These are phyloP conservation scores for Thalassia testudinum DNA, from an alignment of 116 monocot species.

Conservation along the genomic window DNA sequence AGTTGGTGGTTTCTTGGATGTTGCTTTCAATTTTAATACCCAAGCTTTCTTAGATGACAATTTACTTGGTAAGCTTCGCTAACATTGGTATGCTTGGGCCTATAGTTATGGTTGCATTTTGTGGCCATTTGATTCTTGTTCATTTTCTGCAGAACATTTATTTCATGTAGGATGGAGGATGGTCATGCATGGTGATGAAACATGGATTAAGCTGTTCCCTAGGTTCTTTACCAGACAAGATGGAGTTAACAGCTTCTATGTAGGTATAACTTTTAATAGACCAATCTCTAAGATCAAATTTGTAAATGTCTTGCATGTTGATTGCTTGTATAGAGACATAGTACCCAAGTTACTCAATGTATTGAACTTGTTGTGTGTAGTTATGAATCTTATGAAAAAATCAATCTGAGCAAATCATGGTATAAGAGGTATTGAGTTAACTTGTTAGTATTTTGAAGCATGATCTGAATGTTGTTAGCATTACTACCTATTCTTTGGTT, in stretches of 20 bases:
- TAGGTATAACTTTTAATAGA: conserved; percentile 20
- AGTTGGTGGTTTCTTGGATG: conserved; percentile 83
- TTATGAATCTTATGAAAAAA: no score
- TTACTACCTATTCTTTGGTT: no score
- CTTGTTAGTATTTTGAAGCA: no score
- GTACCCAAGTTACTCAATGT: no score
- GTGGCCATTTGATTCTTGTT: background rate
- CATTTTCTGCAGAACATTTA: conserved; percentile 56
- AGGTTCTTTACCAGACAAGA: conserved; percentile 72
- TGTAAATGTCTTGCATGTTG: no score
- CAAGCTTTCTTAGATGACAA: conserved; percentile 86
- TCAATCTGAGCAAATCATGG: no score
- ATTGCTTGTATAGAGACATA: no score
- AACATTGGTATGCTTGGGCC: conserved; percentile 1
- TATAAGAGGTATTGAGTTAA: no score
- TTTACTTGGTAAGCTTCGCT: conserved; percentile 53
- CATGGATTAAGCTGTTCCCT: conserved; percentile 96
- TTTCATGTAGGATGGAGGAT: conserved; percentile 65
- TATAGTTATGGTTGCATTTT: background rate
- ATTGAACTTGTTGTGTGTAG: no score
- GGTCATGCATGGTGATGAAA: conserved; percentile 94
- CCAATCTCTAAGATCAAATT: no score
- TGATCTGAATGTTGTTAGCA: no score
- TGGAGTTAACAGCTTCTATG: conserved; percentile 97
- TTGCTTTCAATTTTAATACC: conserved; percentile 95